phyloP scores from a whole-genome alignment of 768 basidiomycete species.

The Phaeotremella fagi region DNA sequence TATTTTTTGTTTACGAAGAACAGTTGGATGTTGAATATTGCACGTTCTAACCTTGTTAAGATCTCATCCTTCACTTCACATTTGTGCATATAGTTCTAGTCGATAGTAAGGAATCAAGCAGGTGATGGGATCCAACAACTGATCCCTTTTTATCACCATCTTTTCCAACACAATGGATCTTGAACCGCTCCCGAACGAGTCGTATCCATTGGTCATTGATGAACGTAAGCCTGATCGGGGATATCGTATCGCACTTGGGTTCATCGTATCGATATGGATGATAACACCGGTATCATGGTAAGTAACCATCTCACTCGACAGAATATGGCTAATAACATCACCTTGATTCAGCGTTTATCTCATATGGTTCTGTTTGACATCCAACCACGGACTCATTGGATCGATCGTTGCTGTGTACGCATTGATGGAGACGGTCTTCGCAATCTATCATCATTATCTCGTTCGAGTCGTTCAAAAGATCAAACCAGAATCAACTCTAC shows the following conservation, averaged over 20 bases:
- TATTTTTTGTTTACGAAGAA: too few species aligned
- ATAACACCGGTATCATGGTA: slow-evolving; percentile 36
- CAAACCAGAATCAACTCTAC: slow-evolving; percentile 20
- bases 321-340: not conserved
- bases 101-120: too few species aligned
- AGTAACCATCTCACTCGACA: not conserved
- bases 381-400: slow-evolving; percentile 16
- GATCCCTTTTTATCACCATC: too few species aligned
- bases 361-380: slow-evolving; percentile 34
- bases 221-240: slow-evolving; percentile 20
- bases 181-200: not conserved
- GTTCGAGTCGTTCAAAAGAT: slow-evolving; percentile 27
- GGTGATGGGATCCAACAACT: too few species aligned
- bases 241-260: slow-evolving; percentile 27
- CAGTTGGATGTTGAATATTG: too few species aligned
- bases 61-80: too few species aligned
- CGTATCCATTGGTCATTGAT: slow-evolving; percentile 19
- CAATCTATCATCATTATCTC: slow-evolving; percentile 32
- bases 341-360: slow-evolving; percentile 28
- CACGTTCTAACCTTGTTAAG: too few species aligned
- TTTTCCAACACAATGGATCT: not conserved
- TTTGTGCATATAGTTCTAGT: too few species aligned
- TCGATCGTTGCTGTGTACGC: slow-evolving; percentile 38
- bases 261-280: slow-evolving; percentile 35
- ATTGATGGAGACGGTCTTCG: slow-evolving; percentile 28